phyloP scores from a whole-genome alignment of 2,329 filamentous ascomycete genomes.

The Penicillium sp. region DNA sequence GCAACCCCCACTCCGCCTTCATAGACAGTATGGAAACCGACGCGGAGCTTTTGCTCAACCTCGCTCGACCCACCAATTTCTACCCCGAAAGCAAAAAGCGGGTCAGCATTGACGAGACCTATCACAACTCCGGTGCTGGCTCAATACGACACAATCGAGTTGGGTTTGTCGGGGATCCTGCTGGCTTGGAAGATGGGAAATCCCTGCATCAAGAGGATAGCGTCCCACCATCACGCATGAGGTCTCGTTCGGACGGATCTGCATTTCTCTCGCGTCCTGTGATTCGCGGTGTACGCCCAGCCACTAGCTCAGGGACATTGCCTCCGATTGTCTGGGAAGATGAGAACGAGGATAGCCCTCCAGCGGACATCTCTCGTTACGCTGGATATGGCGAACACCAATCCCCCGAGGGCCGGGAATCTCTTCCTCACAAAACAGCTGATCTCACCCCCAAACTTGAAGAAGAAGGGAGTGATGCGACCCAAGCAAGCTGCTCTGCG shows the following conservation, averaged over 20 bases:
- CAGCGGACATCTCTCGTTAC: constrained; percentile 10
- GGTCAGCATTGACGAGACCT: constrained; percentile 35
- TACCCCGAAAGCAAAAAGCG: constrained; percentile 29
- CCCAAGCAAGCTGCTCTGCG: constrained; percentile 54
- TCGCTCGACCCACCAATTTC: constrained; percentile 42
- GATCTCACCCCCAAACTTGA: constrained; percentile 27
- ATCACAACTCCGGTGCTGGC: constrained; percentile 23
- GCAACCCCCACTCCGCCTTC: constrained; percentile 21
- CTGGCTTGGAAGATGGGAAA: constrained; percentile 19
- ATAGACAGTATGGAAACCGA: constrained; percentile 48
- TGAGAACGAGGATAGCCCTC: constrained; percentile 23
- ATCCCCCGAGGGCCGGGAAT: constrained; percentile 3
- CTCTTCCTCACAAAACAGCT: constrained; percentile 12
- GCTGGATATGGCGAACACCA: constrained; percentile 12
- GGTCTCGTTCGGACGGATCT: constrained; percentile 45
- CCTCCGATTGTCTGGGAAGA: constrained; percentile 36
- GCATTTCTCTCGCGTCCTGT: constrained; percentile 38
- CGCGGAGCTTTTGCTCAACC: constrained; percentile 49
- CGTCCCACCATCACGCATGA: constrained; percentile 36
- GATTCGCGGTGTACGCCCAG: constrained; percentile 38
- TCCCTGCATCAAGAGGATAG: constrained; percentile 15
- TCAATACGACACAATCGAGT: constrained; percentile 23
- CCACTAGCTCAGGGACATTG: constrained; percentile 39
- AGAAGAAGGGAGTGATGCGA: constrained; percentile 30
- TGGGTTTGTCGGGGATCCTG: constrained; percentile 19